A percentile compares a stretch with the other conserved stretches of the same genome.
These are phyloP conservation scores for Phoma herbarum DNA, from an alignment of 2,329 filamentous ascomycete genomes.

Conservation along the genomic window DNA sequence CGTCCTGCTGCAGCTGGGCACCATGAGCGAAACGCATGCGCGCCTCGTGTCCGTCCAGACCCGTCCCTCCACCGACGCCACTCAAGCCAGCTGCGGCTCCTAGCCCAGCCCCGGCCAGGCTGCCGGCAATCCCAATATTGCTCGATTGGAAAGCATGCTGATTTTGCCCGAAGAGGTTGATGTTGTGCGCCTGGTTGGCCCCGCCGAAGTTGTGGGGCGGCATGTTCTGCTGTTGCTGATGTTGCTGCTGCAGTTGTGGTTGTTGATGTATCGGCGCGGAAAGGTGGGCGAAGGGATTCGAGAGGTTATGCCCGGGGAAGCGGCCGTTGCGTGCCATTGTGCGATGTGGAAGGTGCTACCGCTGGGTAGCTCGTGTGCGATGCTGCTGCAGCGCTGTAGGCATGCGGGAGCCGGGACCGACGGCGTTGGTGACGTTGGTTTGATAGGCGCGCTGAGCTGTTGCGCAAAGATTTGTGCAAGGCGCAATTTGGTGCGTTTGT, in stretches of 20 bases:
- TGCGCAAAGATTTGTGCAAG: neutral
- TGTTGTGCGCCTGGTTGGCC: slow-evolving; percentile 66
- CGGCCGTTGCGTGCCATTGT: slow-evolving; percentile 67
- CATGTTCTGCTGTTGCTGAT: slow-evolving; percentile 56
- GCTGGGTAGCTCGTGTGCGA: slow-evolving; percentile 27
- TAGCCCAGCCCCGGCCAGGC: slow-evolving; percentile 64
- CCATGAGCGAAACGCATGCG: slow-evolving; percentile 87
- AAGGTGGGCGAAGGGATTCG: slow-evolving; percentile 67
- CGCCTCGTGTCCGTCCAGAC: slow-evolving; percentile 85
- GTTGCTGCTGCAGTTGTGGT: slow-evolving; percentile 56
- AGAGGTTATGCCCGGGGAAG: slow-evolving; percentile 66
- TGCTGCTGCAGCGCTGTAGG: slow-evolving; percentile 9
- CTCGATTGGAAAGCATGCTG: slow-evolving; percentile 57
- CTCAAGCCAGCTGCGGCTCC: slow-evolving; percentile 65
- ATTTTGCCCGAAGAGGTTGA: slow-evolving; percentile 61
- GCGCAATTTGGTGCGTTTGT: neutral
- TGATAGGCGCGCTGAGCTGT: neutral
- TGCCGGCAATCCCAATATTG: slow-evolving; percentile 62
- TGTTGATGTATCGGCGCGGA: slow-evolving; percentile 59
- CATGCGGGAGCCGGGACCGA: slow-evolving; percentile 7
- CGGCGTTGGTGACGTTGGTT: neutral
- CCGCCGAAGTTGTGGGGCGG: slow-evolving; percentile 73
- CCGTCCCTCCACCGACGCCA: slow-evolving; percentile 64
- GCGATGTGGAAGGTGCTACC: slow-evolving; percentile 30
- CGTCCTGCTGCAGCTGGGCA: slow-evolving; percentile 62